Percentiles rank a stretch among this genome's conserved stretches.
phyloP scores from a whole-genome alignment of 1,284 basidiomycete species.

The Papiliotrema flavescens region DNA sequence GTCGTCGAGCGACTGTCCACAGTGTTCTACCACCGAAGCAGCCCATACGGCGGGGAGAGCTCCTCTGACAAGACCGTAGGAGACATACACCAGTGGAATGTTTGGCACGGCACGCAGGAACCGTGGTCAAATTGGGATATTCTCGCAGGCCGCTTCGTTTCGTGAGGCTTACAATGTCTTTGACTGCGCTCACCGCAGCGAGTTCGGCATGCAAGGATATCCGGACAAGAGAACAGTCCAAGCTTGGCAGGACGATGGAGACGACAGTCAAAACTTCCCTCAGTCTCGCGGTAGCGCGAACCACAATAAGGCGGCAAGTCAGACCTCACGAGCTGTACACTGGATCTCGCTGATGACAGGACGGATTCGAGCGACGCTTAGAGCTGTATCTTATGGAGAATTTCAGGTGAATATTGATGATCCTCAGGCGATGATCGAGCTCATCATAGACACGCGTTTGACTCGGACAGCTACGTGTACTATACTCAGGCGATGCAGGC shows the following conservation, averaged over 20 bases:
- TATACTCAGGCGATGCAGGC: conserved; percentile 82
- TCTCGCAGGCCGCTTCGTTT: conserved; percentile 78
- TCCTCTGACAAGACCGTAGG: conserved; percentile 73
- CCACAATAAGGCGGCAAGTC: conserved; percentile 73
- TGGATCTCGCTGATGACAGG: conserved; percentile 24
- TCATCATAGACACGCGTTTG: conserved; percentile 60
- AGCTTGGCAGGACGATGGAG: conserved; percentile 66
- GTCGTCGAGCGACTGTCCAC: conserved; percentile 63
- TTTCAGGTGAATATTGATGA: conserved; percentile 46
- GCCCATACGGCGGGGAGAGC: conserved; percentile 76
- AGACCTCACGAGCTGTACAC: neutral
- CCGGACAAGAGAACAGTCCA: conserved; percentile 80
- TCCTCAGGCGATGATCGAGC: neutral
- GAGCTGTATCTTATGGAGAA: conserved; percentile 87
- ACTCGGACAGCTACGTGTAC: conserved; percentile 78
- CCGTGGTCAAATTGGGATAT: conserved; percentile 87
- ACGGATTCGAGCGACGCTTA: conserved; percentile 78
- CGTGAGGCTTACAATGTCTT: conserved; percentile 53
- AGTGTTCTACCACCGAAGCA: conserved; percentile 74
- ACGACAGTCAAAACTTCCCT: conserved; percentile 68
- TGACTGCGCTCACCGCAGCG: conserved; percentile 13
- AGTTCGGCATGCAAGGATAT: conserved; percentile 57
- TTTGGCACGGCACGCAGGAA: conserved; percentile 80
- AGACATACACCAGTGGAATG: conserved; percentile 87
- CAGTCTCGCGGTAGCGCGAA: conserved; percentile 77